These are phyloP conservation scores for Claviceps sorghi DNA, from an alignment of 2,329 filamentous ascomycete genomes.

Conservation along the genomic window DNA sequence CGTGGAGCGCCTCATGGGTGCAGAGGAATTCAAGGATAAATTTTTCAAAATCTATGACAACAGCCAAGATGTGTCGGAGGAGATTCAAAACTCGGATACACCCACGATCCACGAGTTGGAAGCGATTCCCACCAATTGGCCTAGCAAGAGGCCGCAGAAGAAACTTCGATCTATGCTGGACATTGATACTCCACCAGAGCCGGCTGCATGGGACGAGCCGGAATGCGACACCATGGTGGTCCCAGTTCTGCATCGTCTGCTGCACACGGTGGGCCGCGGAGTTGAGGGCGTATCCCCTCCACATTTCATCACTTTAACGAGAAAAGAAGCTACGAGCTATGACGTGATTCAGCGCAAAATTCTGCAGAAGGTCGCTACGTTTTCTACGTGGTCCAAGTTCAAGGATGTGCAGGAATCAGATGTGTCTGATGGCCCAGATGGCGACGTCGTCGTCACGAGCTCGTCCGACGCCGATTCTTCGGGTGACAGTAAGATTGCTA, in stretches of 20 bases:
- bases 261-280: constrained; percentile 16
- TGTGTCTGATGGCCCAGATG: constrained; percentile 42
- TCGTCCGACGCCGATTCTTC: constrained; percentile 51
- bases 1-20: constrained; percentile 54
- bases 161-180: constrained; percentile 38
- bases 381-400: constrained; percentile 58
- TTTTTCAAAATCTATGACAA: constrained; percentile 84
- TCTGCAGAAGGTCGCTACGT: constrained; percentile 57
- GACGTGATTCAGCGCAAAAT: constrained; percentile 69
- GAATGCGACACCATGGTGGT: constrained; percentile 54
- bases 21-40: constrained; percentile 67
- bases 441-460: constrained; percentile 54
- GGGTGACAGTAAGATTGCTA: constrained; percentile 55
- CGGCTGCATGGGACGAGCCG: constrained; percentile 44
- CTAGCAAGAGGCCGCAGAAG: constrained; percentile 33
- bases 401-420: constrained; percentile 31
- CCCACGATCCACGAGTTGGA: constrained; percentile 67
- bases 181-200: constrained; percentile 25
- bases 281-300: constrained; percentile 29
- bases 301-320: constrained; percentile 61
- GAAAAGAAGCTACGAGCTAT: constrained; percentile 51
- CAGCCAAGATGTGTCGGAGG: constrained; percentile 49
- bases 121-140: constrained; percentile 62
- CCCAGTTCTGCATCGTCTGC: constrained; percentile 50
- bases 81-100: constrained; percentile 51